These are phyloP conservation scores for Paradendryphiella salina DNA, from an alignment of 2,329 filamentous ascomycete species.

Conservation along the genomic window DNA sequence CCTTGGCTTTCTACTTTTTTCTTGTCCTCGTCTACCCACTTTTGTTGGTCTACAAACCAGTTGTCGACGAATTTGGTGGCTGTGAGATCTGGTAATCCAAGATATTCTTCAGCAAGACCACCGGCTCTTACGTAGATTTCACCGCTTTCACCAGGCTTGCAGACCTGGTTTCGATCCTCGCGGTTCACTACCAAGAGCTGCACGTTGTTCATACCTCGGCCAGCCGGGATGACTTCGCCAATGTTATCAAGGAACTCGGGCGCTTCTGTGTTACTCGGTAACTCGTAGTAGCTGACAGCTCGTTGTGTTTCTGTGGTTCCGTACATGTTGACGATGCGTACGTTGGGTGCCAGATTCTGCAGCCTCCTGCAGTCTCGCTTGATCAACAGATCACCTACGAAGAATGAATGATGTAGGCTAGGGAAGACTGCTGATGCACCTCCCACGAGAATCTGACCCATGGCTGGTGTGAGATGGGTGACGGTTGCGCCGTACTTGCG, in stretches of 20 bases:
- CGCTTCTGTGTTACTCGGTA: conserved; percentile 67
- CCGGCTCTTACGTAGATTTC: conserved; percentile 82
- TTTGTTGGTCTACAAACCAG: conserved; percentile 79
- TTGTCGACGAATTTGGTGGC: conserved; percentile 76
- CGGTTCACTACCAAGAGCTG: conserved; percentile 83
- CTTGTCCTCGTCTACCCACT: conserved; percentile 69
- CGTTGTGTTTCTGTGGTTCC: conserved; percentile 85
- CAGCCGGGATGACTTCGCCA: conserved; percentile 79
- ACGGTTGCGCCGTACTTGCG: conserved; percentile 72
- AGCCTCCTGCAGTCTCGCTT: conserved; percentile 78
- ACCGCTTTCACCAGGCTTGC: conserved; percentile 77
- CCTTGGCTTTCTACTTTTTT: conserved; percentile 53
- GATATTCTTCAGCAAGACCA: conserved; percentile 81
- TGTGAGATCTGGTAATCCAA: conserved; percentile 65
- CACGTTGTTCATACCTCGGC: conserved; percentile 84
- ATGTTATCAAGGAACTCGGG: conserved; percentile 66
- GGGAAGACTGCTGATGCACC: conserved; percentile 78
- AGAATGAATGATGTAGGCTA: conserved; percentile 77
- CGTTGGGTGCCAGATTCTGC: conserved; percentile 74
- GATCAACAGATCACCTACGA: conserved; percentile 87
- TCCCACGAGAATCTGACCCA: conserved; percentile 93
- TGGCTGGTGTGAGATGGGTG: conserved; percentile 90
- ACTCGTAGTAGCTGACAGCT: conserved; percentile 80
- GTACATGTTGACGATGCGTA: conserved; percentile 81
- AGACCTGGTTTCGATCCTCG: conserved; percentile 67